Conservation (phyloP, 2,329 filamentous ascomycete species). For the Elsinoe perseae region DNA sequence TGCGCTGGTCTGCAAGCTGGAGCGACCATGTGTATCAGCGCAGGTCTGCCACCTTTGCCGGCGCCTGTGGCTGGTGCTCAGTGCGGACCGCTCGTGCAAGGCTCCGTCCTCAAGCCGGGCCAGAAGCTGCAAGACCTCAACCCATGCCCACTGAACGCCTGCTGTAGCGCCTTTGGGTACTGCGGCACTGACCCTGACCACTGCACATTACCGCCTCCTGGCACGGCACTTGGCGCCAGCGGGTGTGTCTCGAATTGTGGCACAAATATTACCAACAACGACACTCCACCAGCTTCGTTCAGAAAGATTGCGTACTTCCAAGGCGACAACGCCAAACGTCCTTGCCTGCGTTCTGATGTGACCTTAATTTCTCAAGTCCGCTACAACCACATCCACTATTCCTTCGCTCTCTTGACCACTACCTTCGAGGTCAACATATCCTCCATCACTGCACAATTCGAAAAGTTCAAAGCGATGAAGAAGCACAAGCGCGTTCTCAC, state of each 20-base stretch:
- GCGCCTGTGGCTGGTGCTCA: slow-evolving; percentile 29
- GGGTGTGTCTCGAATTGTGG: slow-evolving; percentile 39
- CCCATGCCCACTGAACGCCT: slow-evolving; percentile 33
- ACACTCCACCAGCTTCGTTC: slow-evolving; percentile 17
- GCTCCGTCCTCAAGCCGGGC: slow-evolving; percentile 26
- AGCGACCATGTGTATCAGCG: slow-evolving; percentile 34
- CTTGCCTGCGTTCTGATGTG: slow-evolving; percentile 28
- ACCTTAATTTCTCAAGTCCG: slow-evolving; percentile 18
- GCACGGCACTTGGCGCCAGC: slow-evolving; percentile 26
- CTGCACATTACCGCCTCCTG: slow-evolving; percentile 36
- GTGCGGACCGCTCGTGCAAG: slow-evolving; percentile 37
- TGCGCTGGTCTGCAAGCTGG: slow-evolving; percentile 31
- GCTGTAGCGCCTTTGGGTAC: slow-evolving; percentile 32
- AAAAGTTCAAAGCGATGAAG: slow-evolving; percentile 27
- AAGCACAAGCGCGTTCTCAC: slow-evolving; percentile 34
- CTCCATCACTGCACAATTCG: slow-evolving; percentile 24
- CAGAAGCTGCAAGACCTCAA: slow-evolving; percentile 27
- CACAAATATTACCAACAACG: slow-evolving; percentile 28
- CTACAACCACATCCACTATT: slow-evolving; percentile 27
- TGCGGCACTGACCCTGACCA: slow-evolving; percentile 42
- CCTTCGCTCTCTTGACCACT: slow-evolving; percentile 30
- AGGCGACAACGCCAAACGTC: slow-evolving; percentile 26
- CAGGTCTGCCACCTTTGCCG: slow-evolving; percentile 37
- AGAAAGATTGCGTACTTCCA: slow-evolving; percentile 30
- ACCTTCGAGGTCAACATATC: slow-evolving; percentile 27